Base-by-base conservation (phyloP, 495 filamentous ascomycete species). In the Delitschia confertaspora region DNA sequence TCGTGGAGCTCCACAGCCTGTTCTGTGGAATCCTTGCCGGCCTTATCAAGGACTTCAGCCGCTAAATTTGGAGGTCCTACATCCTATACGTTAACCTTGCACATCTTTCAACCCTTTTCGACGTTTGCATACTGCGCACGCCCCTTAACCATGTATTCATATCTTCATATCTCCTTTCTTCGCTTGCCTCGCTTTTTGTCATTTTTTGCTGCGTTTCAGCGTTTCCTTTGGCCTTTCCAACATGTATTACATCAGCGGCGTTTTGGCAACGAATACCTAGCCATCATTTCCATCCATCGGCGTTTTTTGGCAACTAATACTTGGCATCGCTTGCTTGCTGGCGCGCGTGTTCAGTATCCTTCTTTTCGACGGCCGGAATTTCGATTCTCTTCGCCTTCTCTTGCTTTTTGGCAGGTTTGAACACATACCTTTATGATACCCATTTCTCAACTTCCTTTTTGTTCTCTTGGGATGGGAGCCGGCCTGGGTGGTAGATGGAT, bases 1-100 rank as follows among this genome's bases (percentile, higher is more conserved):
- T 95, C 59, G 78, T 93, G 22, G 78, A 93, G 62, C 63, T 95
- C 27, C 88, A 95, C 64, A 73, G 76, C 18, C 65, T 74, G 25
- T 95, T 95, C 60, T 49, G 45, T 38, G 34, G 33, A 27, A 48
- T 60, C 11, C 47, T 60, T 20, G 38, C 51, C 11, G 42, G 33
- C 17, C 49, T 59, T 16, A 59, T 56, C 35, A 51, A 53, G 41
- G 52, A 59, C 18, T 56, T 56, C 30, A 53, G 56, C 16, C 27
- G 38, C 11, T 53, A 40, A 55, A 7, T 22, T n/a, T n/a, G n/a
- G n/a, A n/a, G n/a, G 33, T 35, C 16, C 14, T 4, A 9, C 27
- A 24, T 11, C 9, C 26, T 24, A 53, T 43, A 43, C 30, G 36
- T 26, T 21, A 17, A 10, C 20, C 21, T 8, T 27, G 33, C 4